Base-by-base conservation (phyloP, 257 asterid genomes). In the Ilex asprella region DNA sequence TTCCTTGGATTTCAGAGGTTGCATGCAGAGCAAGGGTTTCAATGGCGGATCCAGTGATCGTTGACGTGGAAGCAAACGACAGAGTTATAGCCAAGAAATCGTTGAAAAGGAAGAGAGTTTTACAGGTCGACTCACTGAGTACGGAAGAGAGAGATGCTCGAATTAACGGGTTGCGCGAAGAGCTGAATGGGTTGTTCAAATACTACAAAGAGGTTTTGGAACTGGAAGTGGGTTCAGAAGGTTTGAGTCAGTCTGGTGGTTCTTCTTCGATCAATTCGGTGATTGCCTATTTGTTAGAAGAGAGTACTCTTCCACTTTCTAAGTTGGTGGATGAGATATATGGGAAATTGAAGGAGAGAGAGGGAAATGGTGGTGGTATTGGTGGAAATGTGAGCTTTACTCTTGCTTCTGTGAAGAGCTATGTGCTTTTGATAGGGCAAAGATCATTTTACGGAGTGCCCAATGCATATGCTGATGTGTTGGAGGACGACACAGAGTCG, bases 201-300 rank as follows among this genome's bases (percentile, higher is more conserved):
- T 82, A 75, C 57, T 86, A 69, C 58, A 79, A 68, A 16, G 82
- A 80, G 43, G 30, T 73, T 13, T 64, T 59, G n/a, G 66, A 31
- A 31, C 77, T 60, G 39, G 80, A 68, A 29, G 76, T 61, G 63
- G 67, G 70, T 12, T 12, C 61, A 69, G 51, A 63, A 55, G 7
- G 60, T 59, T 82, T 52, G 56, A 59, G 16, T 47, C 59, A 50
- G 41, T n/a, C 62, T 55, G 27, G 10, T 63, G 61, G 67, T 31
- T 35, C 55, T 52, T 56, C 75, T n/a, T 58, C 75, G 75, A 81
- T 12, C 13, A 53, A 81, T 64, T 62, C 73, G 46, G 64, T 79
- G 65, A 73, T 87, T 70, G 94, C 93, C 9, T 76, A 86, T 55
- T 72, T 87, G 61, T 71, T 93, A 82, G 97, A 93, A 62, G 99